These are phyloP conservation scores for Simplicillium sp. DNA, from an alignment of 2,329 filamentous ascomycete genomes.

Conservation along the genomic window DNA sequence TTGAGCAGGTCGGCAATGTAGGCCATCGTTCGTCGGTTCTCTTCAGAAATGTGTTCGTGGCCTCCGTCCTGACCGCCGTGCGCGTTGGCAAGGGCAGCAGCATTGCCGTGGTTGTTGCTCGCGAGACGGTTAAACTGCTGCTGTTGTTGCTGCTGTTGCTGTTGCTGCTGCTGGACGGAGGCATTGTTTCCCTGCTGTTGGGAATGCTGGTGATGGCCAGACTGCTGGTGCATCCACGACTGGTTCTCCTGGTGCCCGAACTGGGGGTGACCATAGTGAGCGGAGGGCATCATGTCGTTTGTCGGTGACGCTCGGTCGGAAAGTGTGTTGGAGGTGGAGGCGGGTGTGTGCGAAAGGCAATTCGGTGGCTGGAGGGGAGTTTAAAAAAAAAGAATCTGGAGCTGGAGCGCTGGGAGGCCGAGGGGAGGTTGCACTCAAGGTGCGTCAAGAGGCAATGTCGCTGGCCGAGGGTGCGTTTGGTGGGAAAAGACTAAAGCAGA, in stretches of 20 bases:
- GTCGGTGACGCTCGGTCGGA: conserved; percentile 5
- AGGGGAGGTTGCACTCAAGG: no score
- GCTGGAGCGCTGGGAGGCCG: no score
- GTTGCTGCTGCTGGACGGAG: conserved; percentile 33
- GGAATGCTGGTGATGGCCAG: conserved; percentile 45
- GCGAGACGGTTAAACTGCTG: conserved; percentile 55
- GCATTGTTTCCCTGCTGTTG: conserved; percentile 45
- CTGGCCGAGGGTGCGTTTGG: no score
- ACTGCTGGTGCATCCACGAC: conserved; percentile 60
- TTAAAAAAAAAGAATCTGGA: no score
- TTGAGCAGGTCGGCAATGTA: conserved; percentile 90
- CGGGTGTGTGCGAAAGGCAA: not conserved
- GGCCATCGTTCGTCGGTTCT: conserved; percentile 83
- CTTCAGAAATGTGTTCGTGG: conserved; percentile 69
- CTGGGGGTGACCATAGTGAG: conserved; percentile 60
- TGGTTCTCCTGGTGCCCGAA: conserved; percentile 53
- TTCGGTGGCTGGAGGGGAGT: not conserved
- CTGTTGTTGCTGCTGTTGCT: conserved; percentile 43
- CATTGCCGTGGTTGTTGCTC: conserved; percentile 46
- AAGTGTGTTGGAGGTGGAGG: not conserved
- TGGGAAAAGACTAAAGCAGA: no score
- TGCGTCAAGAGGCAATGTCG: no score
- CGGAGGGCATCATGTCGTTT: conserved; percentile 50
- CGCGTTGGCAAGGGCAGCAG: conserved; percentile 28
- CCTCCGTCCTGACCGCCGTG: conserved; percentile 42